These are phyloP conservation scores for Allantophomopsis cytisporea DNA, from an alignment of 2,329 filamentous ascomycete species.

Conservation along the genomic window DNA sequence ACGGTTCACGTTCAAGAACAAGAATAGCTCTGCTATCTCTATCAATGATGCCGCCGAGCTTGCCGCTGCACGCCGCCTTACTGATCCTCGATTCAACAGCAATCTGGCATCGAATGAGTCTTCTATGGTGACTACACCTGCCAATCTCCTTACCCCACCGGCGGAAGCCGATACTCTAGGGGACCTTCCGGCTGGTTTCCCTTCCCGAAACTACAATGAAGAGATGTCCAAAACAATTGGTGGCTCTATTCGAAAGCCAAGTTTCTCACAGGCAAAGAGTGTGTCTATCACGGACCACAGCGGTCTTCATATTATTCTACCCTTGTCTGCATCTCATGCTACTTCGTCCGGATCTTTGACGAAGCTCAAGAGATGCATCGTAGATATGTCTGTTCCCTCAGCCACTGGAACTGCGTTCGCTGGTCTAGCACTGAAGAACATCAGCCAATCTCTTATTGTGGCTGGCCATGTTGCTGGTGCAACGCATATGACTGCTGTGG, in stretches of 20 bases:
- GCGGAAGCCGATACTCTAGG: conserved; percentile 20
- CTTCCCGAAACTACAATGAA: conserved; percentile 39
- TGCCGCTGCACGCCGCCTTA: conserved; percentile 29
- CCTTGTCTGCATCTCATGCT: conserved; percentile 53
- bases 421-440: conserved; percentile 53
- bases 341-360: conserved; percentile 63
- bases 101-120: conserved; percentile 22
- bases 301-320: conserved; percentile 64
- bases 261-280: conserved; percentile 46
- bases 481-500: conserved; percentile 66
- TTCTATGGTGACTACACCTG: conserved; percentile 23
- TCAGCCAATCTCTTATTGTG: conserved; percentile 59
- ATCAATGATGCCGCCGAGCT: conserved; percentile 40
- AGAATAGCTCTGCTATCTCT: conserved; percentile 38
- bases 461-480: conserved; percentile 69
- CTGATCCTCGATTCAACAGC: conserved; percentile 22
- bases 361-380: conserved; percentile 54
- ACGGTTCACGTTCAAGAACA: conserved; percentile 73
- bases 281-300: conserved; percentile 54
- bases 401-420: conserved; percentile 52
- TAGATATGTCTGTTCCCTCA: conserved; percentile 66
- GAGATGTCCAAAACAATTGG: conserved; percentile 28
- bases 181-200: conserved; percentile 20
- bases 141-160: conserved; percentile 11
- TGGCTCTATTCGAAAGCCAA: conserved; percentile 38